Conservation (phyloP, 345 rosid genomes). For the Fremontodendron californicum region DNA sequence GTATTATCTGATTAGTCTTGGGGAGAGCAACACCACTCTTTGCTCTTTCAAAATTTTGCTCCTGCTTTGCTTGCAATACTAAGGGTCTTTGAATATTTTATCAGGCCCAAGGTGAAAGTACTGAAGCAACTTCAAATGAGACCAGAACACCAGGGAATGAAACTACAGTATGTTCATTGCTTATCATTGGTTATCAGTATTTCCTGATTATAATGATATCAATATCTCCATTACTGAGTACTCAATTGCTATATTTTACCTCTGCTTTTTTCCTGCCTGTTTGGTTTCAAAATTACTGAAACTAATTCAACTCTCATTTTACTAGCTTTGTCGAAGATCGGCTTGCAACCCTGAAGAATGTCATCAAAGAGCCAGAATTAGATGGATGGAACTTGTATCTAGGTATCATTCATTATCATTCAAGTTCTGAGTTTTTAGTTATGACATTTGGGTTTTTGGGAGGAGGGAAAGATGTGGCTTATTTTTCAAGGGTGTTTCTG, state of each 20-base stretch:
- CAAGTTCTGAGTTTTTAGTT: background rate
- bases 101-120: constrained; percentile 77
- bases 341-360: constrained; percentile 84
- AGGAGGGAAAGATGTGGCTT: background rate
- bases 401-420: constrained; percentile 25
- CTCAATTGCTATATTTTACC: background rate
- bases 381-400: constrained; percentile 84
- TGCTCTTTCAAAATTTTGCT: background rate
- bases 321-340: constrained; percentile 91
- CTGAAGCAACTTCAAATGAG: constrained; percentile 71
- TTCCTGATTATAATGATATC: background rate
- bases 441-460: background rate
- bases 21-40: background rate
- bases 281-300: background rate
- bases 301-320: constrained; percentile 7
- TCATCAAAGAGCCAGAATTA: constrained; percentile 75
- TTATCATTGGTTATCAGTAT: background rate
- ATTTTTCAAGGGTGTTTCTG: no score
- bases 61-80: background rate
- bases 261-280: background rate
- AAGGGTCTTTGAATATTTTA: constrained; percentile 1
- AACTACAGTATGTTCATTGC: constrained; percentile 14
- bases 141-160: constrained; percentile 76
- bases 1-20: constrained; percentile 22
- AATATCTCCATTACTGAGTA: background rate